Evolutionary conservation across 306 rosid species (phyloP).

Genomic region (Cercis canadensis): DNA sequence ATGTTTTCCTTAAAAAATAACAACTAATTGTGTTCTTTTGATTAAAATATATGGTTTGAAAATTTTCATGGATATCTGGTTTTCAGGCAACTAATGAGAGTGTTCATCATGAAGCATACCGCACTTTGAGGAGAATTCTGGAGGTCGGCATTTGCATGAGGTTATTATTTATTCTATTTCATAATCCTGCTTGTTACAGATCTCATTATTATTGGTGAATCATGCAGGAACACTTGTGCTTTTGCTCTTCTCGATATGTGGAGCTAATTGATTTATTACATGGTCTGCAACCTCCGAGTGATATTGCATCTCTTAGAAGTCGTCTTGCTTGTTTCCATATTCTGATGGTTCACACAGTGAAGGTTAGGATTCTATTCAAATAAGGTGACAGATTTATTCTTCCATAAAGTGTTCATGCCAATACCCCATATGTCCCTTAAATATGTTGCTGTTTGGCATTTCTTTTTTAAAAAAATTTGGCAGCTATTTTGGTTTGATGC

Average conservation of each 20-base stretch:
- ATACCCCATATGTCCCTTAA: slow-evolving; percentile 3
- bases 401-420: neutral
- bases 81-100: slow-evolving; percentile 59
- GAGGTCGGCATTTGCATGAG: slow-evolving; percentile 55
- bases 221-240: slow-evolving; percentile 73
- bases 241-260: slow-evolving; percentile 57
- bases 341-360: slow-evolving; percentile 67
- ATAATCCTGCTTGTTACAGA: slow-evolving; percentile 11
- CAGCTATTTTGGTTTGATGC: neutral
- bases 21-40: slow-evolving; percentile 4
- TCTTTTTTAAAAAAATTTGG: neutral
- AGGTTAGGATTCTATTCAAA: slow-evolving; percentile 57
- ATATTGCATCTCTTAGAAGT: slow-evolving; percentile 59
- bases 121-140: slow-evolving; percentile 72
- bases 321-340: slow-evolving; percentile 72
- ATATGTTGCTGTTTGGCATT: neutral
- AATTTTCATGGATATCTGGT: slow-evolving; percentile 36
- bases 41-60: slow-evolving; percentile 20
- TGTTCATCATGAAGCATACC: slow-evolving; percentile 64
- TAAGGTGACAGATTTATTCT: neutral
- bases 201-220: slow-evolving; percentile 39
- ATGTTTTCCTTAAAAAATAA: slow-evolving; percentile 17
- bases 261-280: slow-evolving; percentile 72
- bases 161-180: slow-evolving; percentile 13
- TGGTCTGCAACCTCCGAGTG: slow-evolving; percentile 62